A percentile compares a stretch with the other conserved stretches of the same genome.
Conservation (phyloP, 371 early-diverging fungal species). For the Mortierella sp. region DNA sequence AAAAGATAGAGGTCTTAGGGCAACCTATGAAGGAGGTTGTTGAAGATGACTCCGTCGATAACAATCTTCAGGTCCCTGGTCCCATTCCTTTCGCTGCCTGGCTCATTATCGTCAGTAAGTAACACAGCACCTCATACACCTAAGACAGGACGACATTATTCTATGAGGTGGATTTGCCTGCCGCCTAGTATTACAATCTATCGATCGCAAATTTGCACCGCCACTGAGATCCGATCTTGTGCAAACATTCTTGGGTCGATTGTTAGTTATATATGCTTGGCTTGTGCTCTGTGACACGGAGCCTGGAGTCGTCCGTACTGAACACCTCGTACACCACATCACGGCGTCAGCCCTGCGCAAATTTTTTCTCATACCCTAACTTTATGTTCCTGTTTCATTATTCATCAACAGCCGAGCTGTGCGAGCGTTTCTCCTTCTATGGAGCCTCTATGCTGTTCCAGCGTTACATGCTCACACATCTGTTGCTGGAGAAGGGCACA, state of each 20-base stretch:
- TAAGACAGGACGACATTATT: too few species aligned
- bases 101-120: conserved; percentile 66
- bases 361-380: neutral
- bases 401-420: conserved; percentile 58
- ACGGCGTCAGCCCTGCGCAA: neutral
- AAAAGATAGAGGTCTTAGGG: neutral
- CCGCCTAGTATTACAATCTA: too few species aligned
- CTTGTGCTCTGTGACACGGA: neutral
- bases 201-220: too few species aligned
- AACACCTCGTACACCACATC: too few species aligned
- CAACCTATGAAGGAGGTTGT: neutral
- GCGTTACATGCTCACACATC: conserved; percentile 67
- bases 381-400: neutral
- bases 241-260: too few species aligned
- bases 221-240: too few species aligned
- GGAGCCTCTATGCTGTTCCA: conserved; percentile 79
- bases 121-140: too few species aligned
- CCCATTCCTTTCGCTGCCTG: conserved; percentile 63
- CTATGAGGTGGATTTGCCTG: too few species aligned
- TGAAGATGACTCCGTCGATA: conserved; percentile 11
- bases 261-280: too few species aligned
- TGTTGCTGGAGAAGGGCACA: conserved; percentile 62
- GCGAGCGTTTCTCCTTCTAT: conserved; percentile 84
- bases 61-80: conserved; percentile 55
- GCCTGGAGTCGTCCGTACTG: too few species aligned